phyloP scores from a whole-genome alignment of 495 filamentous ascomycete genomes.

The Tetracladium setigerum region DNA sequence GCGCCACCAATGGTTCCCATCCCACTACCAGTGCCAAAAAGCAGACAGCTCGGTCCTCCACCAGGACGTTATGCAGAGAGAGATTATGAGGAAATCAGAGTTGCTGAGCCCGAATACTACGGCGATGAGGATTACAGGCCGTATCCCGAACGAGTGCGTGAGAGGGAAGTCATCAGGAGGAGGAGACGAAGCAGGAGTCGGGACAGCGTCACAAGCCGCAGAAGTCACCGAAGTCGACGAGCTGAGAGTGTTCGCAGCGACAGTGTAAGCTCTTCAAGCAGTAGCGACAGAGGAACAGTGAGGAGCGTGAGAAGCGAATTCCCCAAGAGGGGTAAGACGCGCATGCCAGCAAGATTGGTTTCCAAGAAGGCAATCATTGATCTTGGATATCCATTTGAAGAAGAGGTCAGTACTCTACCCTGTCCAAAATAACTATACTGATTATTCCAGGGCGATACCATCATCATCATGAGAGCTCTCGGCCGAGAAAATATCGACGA shows the following conservation, averaged over 20 bases:
- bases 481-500: constrained; percentile 88
- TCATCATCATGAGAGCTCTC: constrained; percentile 73
- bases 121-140: constrained; percentile 60
- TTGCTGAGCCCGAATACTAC: constrained; percentile 58
- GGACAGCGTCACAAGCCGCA: constrained; percentile 24
- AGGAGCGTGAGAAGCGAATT: constrained; percentile 45
- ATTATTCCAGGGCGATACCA: constrained; percentile 54
- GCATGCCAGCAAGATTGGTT: constrained; percentile 70
- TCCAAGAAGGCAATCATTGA: constrained; percentile 72
- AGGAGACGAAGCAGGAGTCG: constrained; percentile 29
- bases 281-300: constrained; percentile 28
- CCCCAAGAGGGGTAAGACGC: constrained; percentile 81
- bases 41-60: constrained; percentile 31
- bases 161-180: constrained; percentile 38
- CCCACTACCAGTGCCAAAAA: constrained; percentile 29
- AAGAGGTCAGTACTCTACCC: constrained; percentile 54
- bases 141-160: constrained; percentile 46
- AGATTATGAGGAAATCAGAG: constrained; percentile 57
- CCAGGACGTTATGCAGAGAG: constrained; percentile 37
- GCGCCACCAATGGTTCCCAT: constrained; percentile 22
- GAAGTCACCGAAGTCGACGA: constrained; percentile 29
- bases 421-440: neutral
- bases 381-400: constrained; percentile 75
- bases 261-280: constrained; percentile 28
- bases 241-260: constrained; percentile 37